Evolutionary conservation across 2,329 filamentous ascomycete genomes (phyloP), one percentile per base, ranked within the genome.

Genomic region (Cercospora sojina): DNA sequence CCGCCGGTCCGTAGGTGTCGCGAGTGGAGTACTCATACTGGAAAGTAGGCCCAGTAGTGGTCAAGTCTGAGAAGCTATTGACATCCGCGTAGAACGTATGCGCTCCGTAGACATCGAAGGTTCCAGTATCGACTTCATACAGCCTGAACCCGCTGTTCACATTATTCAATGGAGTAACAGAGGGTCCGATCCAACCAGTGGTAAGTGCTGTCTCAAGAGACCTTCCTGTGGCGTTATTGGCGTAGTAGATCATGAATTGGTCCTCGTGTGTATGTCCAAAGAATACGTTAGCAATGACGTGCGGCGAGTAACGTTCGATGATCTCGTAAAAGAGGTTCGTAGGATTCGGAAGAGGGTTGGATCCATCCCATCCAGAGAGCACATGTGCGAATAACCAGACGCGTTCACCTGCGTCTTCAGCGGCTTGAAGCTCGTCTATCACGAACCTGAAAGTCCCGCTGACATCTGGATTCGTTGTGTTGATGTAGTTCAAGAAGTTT

Each of bases 311-410:
- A 12, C 84, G 81, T 64, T 84, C 83, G 10, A 86, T 74, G 58
- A 85, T 85, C 70, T 84, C 82, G 69, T 84, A 85, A 79, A 86
- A 82, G 43, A 87, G 79, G 70, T 86, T 80, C 1, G 79, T 82
- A 0, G 85, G 86, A 62, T 85, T 85, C 4, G 82, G 81, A 6
- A 85, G 74, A 2, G 84, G 82, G 65, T 87, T 86, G 2, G 75
- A 75, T 27, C 85, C 85, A 71, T 86, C 84, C 83, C 84, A 87
- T 7, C 85, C 85, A 25, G 80, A 81, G 8, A 85, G 79, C 12
- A 87, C 84, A 62, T 86, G 84, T 5, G 82, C 84, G 6, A 85
- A 72, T 5, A 86, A 79, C 84, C 84, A 86, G 29, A 85, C 84
- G 9, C 83, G 77, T 68, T 86, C 84, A 5, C 79, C 79, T 8